Evolutionary conservation across 2,329 filamentous ascomycete genomes (phyloP), one percentile per base, ranked within the genome.

Genomic region (Paecilomyces fulvus): DNA sequence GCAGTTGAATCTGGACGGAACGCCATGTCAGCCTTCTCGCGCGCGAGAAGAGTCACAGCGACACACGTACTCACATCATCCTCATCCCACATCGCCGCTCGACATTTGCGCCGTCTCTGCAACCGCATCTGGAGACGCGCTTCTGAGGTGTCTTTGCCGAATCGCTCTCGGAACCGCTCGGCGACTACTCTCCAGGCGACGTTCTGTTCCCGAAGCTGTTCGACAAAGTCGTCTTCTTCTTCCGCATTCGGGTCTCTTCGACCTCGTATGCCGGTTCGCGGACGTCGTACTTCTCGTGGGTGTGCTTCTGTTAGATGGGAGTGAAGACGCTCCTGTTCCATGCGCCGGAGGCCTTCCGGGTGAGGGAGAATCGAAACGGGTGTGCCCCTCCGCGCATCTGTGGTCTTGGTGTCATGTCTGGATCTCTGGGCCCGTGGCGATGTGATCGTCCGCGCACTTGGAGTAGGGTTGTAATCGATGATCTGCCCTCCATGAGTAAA

Each of bases 41-140:
- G 2, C 20, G 25, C 9, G n/a, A 56, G 30, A 17, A 23, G 37
- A 51, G 55, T 30, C 57, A 52, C 43, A 59, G 51, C 17, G 63
- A 60, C 52, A 60, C 65, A 74, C 73, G 64, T 74, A 75, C 73
- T 74, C 71, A 75, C 71, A 74, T 76, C 72, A 55, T 70, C 64
- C 58, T 74, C 70, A 56, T 73, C 71, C 73, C 73, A 75, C 46
- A 65, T 67, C 7, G 66, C 62, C 50, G 64, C 60, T 25, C 70
- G 66, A 54, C 71, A 65, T 54, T 71, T 70, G 49, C 70, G 68
- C 49, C 71, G 61, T 43, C 73, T 72, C 33, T 67, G 60, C 58
- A 73, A 66, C 30, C 73, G 70, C 73, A 76, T 76, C 61, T 76
- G 73, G 57, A 76, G 63, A 30, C 72, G 65, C 4, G 73, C 71